These are phyloP conservation scores for Podaxis sp. DNA, from an alignment of 768 basidiomycete species.

Conservation along the genomic window DNA sequence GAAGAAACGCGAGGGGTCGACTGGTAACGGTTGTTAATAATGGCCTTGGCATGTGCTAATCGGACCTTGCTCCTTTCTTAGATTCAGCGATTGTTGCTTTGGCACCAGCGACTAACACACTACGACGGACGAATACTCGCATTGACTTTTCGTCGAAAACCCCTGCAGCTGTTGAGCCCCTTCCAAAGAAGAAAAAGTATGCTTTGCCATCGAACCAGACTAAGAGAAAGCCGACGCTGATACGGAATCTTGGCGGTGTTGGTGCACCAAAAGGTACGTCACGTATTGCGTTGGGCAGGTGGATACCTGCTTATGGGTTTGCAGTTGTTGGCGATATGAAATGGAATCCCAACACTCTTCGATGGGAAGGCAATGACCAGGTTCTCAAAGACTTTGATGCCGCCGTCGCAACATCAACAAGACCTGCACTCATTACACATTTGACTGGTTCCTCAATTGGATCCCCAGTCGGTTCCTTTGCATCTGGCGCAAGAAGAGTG, in stretches of 20 bases:
- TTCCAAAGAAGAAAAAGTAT: constrained; percentile 53
- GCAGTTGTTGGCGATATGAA: constrained; percentile 96
- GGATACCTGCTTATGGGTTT: constrained; percentile 13
- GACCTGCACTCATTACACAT: constrained; percentile 95
- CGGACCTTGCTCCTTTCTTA: constrained; percentile 16
- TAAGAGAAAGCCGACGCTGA: constrained; percentile 79
- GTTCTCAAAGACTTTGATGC: constrained; percentile 88
- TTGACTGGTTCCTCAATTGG: constrained; percentile 84
- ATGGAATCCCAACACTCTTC: constrained; percentile 86
- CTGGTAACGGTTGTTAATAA: constrained; percentile 33
- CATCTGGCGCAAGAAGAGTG: constrained; percentile 80
- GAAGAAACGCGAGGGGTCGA: constrained; percentile 46
- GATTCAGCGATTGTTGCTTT: constrained; percentile 23
- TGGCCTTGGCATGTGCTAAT: background rate
- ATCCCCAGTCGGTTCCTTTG: constrained; percentile 70
- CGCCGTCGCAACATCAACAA: constrained; percentile 73
- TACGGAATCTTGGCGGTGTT: constrained; percentile 73
- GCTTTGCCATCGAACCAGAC: constrained; percentile 37
- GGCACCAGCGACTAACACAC: constrained; percentile 42
- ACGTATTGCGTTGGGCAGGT: background rate
- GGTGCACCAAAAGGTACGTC: constrained; percentile 68
- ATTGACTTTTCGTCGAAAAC: constrained; percentile 47
- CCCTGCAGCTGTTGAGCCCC: constrained; percentile 24
- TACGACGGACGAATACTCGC: constrained; percentile 52
- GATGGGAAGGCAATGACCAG: constrained; percentile 98